Conservation (phyloP, 805 yeast species). For the Candida berthetii region DNA sequence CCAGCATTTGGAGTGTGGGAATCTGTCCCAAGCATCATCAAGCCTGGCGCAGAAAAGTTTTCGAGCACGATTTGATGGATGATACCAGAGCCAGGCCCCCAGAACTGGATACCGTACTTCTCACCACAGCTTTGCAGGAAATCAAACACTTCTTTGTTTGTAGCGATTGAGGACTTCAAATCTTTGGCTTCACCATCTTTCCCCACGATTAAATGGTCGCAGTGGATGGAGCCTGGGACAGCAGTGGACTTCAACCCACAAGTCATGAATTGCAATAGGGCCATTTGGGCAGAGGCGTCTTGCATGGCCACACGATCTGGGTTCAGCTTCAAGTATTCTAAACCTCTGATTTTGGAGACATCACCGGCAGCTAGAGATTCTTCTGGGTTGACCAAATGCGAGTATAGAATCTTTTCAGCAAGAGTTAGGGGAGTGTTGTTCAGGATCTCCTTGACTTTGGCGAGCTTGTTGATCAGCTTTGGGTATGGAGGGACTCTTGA, state of each 20-base stretch:
- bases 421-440: slow-evolving; percentile 75
- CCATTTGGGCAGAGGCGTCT: slow-evolving; percentile 99
- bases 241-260: slow-evolving; percentile 84
- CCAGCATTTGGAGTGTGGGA: slow-evolving; percentile 98
- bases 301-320: slow-evolving; percentile 99
- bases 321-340: slow-evolving; percentile 82
- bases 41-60: slow-evolving; percentile 97
- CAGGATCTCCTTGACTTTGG: slow-evolving; percentile 57
- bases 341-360: slow-evolving; percentile 65
- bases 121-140: slow-evolving; percentile 90
- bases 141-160: slow-evolving; percentile 93
- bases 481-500: slow-evolving; percentile 87
- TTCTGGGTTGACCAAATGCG: slow-evolving; percentile 87
- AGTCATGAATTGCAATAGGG: slow-evolving; percentile 96
- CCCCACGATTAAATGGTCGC: slow-evolving; percentile 97
- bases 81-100: slow-evolving; percentile 99
- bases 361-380: slow-evolving; percentile 59
- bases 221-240: slow-evolving; percentile 94
- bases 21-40: slow-evolving; percentile 93
- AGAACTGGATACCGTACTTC: slow-evolving; percentile 94
- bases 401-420: slow-evolving; percentile 91
- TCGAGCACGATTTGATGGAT: slow-evolving; percentile 95
- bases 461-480: slow-evolving; percentile 59
- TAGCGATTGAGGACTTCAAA: slow-evolving; percentile 70
- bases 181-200: slow-evolving; percentile 87